Conservation (phyloP, 2,329 filamentous ascomycete species). For the Colletotrichum sp. region DNA sequence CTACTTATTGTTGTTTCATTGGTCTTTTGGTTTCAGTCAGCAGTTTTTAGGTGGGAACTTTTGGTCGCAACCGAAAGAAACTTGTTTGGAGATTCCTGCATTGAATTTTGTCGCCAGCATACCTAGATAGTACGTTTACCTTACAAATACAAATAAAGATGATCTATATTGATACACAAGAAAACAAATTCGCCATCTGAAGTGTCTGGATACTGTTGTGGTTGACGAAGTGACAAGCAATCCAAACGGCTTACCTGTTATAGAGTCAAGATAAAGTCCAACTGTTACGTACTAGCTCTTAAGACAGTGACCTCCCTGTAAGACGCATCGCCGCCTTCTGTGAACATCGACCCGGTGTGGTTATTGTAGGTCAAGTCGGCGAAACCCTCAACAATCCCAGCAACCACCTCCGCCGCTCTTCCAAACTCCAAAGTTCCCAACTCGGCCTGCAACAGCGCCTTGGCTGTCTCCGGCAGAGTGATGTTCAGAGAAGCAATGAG, state of each 20-base stretch:
- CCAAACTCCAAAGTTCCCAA: conserved; percentile 19
- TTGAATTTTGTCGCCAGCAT: neutral
- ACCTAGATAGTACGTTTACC: too few species aligned
- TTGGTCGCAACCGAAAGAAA: neutral
- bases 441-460: neutral
- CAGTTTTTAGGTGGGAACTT: neutral
- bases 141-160: neutral
- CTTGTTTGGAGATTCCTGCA: neutral
- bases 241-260: neutral
- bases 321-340: neutral
- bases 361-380: neutral
- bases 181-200: neutral
- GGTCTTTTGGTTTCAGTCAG: neutral
- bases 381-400: neutral
- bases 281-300: neutral
- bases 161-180: neutral
- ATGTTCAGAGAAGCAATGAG: conserved; percentile 28
- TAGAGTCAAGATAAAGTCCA: neutral
- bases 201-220: neutral
- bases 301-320: neutral
- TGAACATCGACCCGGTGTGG: neutral
- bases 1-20: neutral
- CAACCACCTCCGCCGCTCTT: neutral
- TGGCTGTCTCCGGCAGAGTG: conserved; percentile 17
- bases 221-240: neutral